Base-by-base conservation (phyloP, 768 basidiomycete genomes). In the Tulasnella sp. region DNA sequence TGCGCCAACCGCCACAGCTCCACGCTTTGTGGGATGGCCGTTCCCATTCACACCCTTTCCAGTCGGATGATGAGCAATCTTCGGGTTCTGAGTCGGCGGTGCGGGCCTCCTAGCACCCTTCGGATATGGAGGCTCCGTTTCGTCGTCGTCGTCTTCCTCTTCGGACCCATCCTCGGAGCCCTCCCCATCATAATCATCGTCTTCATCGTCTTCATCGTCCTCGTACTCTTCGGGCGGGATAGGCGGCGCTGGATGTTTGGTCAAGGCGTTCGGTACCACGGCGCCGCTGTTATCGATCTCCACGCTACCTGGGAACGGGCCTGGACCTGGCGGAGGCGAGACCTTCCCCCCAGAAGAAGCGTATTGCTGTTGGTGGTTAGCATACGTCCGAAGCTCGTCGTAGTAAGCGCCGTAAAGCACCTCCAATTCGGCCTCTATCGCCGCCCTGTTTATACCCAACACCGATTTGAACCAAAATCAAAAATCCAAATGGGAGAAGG, bases 351-450 rank as follows among this genome's bases (percentile, higher is more conserved):
- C 87, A 65, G 88, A 92, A 67, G 83, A 83, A 68, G 90, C 87
- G 77, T 92, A 93, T 75, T 85, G 89, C 81, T 92, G 88, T 80
- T 95, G 91, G 77, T 89, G 88, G 75, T 90, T 88, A 74, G 94
- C 96, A 82, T 98, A 98, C 77, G 88, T 85, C 80, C 96, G 91
- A 78, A 99, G 86, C 80, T 98, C 95, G 73, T 96, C 91, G 83
- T 97, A 98, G 82, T 98, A 99, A 78, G 94, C 93, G 81, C 97
- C 95, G 82, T 99, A 99, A 76, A 98, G 85, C 77, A 93, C 90
- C 79, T 98, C 92, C 74, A 99, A 87, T 79, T 99, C 96, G 77
- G 94, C 90, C 78, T 99, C 96, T 78, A 99, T 97, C 64, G 94
- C 94, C 77, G 87, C 86, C 68, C 90, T 94, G 69, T 67, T 53